Evolutionary conservation across 2,329 filamentous ascomycete species (phyloP), one percentile per base, ranked within the genome.

Genomic region (Trichoderma atroviride): DNA sequence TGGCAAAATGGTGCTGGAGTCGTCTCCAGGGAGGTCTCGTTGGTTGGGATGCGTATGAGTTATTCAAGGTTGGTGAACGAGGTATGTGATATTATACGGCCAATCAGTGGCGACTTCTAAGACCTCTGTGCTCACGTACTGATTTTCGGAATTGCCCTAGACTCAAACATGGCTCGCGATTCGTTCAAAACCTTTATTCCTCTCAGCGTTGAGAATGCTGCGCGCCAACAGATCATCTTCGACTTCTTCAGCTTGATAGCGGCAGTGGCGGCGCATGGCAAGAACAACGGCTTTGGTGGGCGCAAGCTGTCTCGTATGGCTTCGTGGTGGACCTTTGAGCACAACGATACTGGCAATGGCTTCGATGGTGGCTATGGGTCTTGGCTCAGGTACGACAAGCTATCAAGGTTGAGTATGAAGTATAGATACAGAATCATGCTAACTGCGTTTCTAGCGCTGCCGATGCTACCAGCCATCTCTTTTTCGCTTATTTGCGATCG

Each of bases 1-100:
- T 97, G 53, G 86, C 96, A 73, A 99, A 98, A 84, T 99, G 96
- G 96, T 98, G 95, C 80, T 99, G 96, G 96, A 94, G 93, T 79
- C 89, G 96, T 81, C 84, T 99, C 62, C 89, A 91, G 53, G 93
- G 94, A 70, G 96, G 96, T 76, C 90, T 99, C 16, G 94, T 99
- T 43, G 94, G 93, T 69, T 98, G 96, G 96, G 94, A 97, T 76
- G 93, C 93, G 53, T 99, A 99, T 78, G 94, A 98, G 78, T 87
- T 97, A 27, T 99, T 99, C 85, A 94, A 92, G 76, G 91, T 96
- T 73, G 96, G 96, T 78, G 96, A 99, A 83, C 88, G 91, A 84
- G 94, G 94, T 96, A 87, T 60, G 81, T 69, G 52, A 19, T 40
- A 29, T 19, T 40, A 22, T 11, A 27, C 31, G 13, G 14, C 7